Evolutionary conservation across 169 alveolate species (phyloP).

Genomic region (Babesia gibsoni): DNA sequence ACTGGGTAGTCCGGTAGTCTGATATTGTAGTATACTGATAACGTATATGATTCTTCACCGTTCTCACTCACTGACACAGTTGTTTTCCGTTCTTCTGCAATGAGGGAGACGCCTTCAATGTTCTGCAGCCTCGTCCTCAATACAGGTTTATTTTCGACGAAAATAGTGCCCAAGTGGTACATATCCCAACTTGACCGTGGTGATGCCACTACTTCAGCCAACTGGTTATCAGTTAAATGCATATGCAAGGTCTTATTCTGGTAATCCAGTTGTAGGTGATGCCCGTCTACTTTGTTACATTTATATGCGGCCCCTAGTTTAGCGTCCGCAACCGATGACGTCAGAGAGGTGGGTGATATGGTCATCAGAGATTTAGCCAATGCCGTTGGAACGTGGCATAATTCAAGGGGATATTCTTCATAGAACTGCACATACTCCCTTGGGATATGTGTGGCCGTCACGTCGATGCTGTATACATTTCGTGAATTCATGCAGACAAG

Average conservation of each 20-base stretch:
- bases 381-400: slow-evolving; percentile 1
- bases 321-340: not conserved
- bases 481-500: too few relatives aligned
- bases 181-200: slow-evolving; percentile 9
- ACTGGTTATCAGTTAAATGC: not conserved
- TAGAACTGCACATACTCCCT: not conserved
- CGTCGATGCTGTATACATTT: too few relatives aligned
- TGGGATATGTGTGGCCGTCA: too few relatives aligned
- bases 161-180: slow-evolving; percentile 11
- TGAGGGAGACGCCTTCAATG: not conserved
- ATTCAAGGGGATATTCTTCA: slow-evolving; percentile 1
- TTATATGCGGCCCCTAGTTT: not conserved
- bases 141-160: not conserved
- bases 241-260: not conserved
- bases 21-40: not conserved
- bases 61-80: not conserved
- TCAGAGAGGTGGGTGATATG: not conserved
- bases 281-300: not conserved
- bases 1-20: not conserved
- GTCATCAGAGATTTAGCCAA: not conserved
- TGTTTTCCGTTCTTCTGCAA: not conserved
- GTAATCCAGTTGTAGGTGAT: not conserved
- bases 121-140: slow-evolving; percentile 9
- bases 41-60: not conserved
- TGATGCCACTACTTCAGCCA: not conserved